Evolutionary conservation across 768 basidiomycete genomes (phyloP).

Genomic region (Mycena latifolia): DNA sequence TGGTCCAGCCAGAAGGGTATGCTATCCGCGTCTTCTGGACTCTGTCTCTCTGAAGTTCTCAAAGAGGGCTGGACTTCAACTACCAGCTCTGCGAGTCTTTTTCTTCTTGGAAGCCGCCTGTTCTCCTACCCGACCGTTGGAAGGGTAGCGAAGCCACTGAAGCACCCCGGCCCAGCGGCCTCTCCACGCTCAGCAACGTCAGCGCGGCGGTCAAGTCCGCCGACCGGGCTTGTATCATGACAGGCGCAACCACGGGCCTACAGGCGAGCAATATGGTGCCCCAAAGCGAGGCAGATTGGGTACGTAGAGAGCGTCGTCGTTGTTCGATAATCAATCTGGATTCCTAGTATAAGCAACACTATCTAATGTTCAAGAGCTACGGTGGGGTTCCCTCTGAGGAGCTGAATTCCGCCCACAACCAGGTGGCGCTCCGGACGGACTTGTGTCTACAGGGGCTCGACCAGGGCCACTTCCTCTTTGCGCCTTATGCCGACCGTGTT

Average conservation of each 20-base stretch:
- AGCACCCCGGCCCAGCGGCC: neutral
- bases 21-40: constrained; percentile 4
- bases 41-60: constrained; percentile 13
- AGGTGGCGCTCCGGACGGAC: constrained; percentile 12
- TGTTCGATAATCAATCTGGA: neutral
- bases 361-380: neutral
- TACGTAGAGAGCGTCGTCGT: constrained; percentile 11
- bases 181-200: neutral
- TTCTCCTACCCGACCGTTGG: constrained; percentile 9
- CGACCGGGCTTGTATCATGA: constrained; percentile 3
- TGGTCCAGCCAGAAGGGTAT: constrained; percentile 2
- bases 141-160: neutral
- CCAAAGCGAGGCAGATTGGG: neutral
- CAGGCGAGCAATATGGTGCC: constrained; percentile 8
- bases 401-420: constrained; percentile 2
- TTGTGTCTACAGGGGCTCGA: neutral
- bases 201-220: neutral
- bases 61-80: constrained; percentile 2
- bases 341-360: neutral
- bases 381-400: neutral
- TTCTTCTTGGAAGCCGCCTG: constrained; percentile 9
- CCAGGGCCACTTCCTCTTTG: constrained; percentile 6
- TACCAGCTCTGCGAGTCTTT: constrained; percentile 3
- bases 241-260: constrained; percentile 2
- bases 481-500: neutral